These are phyloP conservation scores for Pascua guehoae DNA, from an alignment of 1,284 basidiomycete genomes.

Conservation along the genomic window DNA sequence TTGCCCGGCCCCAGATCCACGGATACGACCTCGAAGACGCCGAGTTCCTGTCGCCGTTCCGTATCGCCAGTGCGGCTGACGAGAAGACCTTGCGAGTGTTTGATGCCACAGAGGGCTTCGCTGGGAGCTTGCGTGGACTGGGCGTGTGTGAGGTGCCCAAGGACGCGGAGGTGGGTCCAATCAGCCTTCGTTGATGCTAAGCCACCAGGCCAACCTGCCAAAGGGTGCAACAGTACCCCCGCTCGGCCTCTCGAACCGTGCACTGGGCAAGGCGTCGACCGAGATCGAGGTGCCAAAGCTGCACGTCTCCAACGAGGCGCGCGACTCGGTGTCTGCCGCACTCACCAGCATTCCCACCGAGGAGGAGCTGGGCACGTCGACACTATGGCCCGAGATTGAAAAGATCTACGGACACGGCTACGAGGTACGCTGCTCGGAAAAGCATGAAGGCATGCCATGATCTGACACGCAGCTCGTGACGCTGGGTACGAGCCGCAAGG, in stretches of 20 bases:
- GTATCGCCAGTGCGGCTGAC: constrained; percentile 81
- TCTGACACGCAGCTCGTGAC: constrained; percentile 63
- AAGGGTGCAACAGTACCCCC: constrained; percentile 69
- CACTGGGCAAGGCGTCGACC: constrained; percentile 61
- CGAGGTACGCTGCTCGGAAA: constrained; percentile 59
- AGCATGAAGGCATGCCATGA: background rate
- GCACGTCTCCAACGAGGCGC: constrained; percentile 37
- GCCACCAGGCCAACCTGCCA: constrained; percentile 24
- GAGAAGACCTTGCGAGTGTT: constrained; percentile 90
- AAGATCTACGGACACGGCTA: constrained; percentile 98
- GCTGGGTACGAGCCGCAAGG: constrained; percentile 66
- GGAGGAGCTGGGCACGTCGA: constrained; percentile 68
- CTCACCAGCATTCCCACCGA: constrained; percentile 53
- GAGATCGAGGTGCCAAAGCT: constrained; percentile 25
- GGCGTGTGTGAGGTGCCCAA: constrained; percentile 32
- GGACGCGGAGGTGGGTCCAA: constrained; percentile 7
- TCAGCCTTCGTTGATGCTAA: background rate
- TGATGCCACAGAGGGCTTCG: constrained; percentile 76
- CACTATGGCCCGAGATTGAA: constrained; percentile 95
- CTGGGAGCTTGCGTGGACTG: constrained; percentile 57
- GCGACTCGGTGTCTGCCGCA: constrained; percentile 44
- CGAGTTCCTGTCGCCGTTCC: constrained; percentile 68
- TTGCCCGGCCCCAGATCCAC: constrained; percentile 86
- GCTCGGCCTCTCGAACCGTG: constrained; percentile 67
- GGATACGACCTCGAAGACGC: constrained; percentile 86